Percentiles rank a stretch among this genome's conserved stretches.
These are phyloP conservation scores for Hymenoscyphus albidus DNA, from an alignment of 2,329 filamentous ascomycete genomes.

Conservation along the genomic window DNA sequence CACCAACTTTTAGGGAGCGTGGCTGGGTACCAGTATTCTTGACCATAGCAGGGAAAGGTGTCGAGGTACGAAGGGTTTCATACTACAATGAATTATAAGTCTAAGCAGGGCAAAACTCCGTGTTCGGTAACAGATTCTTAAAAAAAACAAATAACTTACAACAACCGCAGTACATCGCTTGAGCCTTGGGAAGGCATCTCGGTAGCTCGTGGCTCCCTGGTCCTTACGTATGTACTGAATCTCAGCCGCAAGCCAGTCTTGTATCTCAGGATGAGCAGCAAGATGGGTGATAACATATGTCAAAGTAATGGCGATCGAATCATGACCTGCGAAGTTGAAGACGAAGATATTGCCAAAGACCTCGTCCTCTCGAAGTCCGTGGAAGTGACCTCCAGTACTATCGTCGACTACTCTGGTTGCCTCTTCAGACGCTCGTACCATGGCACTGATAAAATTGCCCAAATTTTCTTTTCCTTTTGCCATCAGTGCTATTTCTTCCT, in stretches of 20 bases:
- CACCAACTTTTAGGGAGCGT: not conserved
- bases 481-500: not conserved
- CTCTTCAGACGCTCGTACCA: slow-evolving; percentile 2
- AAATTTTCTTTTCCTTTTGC: not conserved
- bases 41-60: not conserved
- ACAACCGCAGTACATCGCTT: slow-evolving; percentile 7
- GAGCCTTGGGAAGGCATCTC: slow-evolving; percentile 4
- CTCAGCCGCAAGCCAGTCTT: slow-evolving; percentile 62
- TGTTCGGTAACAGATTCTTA: too few species aligned
- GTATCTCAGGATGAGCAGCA: slow-evolving; percentile 59
- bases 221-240: slow-evolving; percentile 35
- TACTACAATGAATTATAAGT: not conserved
- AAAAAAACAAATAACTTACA: not conserved
- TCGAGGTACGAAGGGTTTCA: not conserved
- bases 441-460: not conserved
- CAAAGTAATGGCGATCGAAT: slow-evolving; percentile 69
- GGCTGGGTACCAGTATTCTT: not conserved
- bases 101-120: too few species aligned
- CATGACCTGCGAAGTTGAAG: slow-evolving; percentile 67
- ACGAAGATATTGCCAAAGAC: slow-evolving; percentile 66
- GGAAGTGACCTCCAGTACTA: not conserved
- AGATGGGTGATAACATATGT: slow-evolving; percentile 66
- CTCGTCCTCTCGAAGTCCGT: slow-evolving; percentile 2
- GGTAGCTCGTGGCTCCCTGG: not conserved
- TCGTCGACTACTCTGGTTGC: not conserved